Base-by-base conservation (phyloP, 257 asterid genomes). In the Solanum appendiculatum region DNA sequence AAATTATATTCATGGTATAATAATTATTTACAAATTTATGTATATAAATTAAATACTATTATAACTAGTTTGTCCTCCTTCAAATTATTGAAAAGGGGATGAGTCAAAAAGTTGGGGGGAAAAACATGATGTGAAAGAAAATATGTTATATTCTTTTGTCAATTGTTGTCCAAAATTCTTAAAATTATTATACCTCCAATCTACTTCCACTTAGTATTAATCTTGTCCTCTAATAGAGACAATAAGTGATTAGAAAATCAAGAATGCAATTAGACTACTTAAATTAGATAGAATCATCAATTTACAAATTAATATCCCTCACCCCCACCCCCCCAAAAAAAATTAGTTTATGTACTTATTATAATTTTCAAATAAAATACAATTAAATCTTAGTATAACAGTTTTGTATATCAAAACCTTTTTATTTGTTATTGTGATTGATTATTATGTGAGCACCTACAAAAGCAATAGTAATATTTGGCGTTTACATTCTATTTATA, bases 121-220 rank as follows among this genome's bases (percentile, higher is more conserved):
- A n/a, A 29, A 77, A 42, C 75, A 54, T 34, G 74, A n/a, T 56
- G 82, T 36, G 54, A 27, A 86, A 81, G 40, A 77, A 68, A 48
- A 29, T 60, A 33, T 82, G 86, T 56, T 77, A 54, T 36, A 58
- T 39, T 86, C 89, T 92, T 90, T 89, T 87, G 64, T 9, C 25
- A 39, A 68, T 86, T 46, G 81, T 91, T 89, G 54, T 27, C 42
- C 90, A 20, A 87, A 14, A 89, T n/a, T 51, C 12, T 31, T 60
- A 70, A 87, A 86, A 75, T 48, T 77, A 58, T 58, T 78, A 9
- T 51, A 27, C 9, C 1, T 40, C 36, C 33, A 75, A 75, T 36
- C 58, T 13, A 77, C 83, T 14, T 77, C 83, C 60, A 75, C 83
- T 75, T 75, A n/a, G 6, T 13, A 40, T 12, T 75, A 39, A 39